Base-by-base conservation (phyloP, 306 rosid genomes). In the barrel medic (Medicago truncatula) region DNA sequence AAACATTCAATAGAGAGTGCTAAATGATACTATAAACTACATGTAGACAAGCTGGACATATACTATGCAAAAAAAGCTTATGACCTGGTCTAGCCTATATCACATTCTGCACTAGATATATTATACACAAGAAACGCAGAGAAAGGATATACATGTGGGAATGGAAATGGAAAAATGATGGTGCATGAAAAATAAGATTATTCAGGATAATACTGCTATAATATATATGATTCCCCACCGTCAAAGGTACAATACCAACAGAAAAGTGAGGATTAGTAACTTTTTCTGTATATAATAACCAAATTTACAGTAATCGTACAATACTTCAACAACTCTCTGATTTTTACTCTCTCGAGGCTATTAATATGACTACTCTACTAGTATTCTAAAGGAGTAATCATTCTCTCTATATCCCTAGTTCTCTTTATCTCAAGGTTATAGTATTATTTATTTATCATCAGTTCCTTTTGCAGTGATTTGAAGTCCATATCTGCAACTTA, bases 261-360 rank as follows among this genome's bases (percentile, higher is more conserved):
- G 4, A 54, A 9, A 11, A 54, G 60, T 17, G 39, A 13, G 9
- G 2, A 60, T 25, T n/a, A 14, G 7, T 8, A 3, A 66, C 71
- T 53, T 71, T 81, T 64, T 76, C 78, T 81, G 78, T 23, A 46
- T 61, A 65, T 44, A 76, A 64, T 21, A 71, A 76, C 74, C 70
- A 70, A 76, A 71, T 46, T 54, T 81, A 64, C 78, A 76, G 81
- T 36, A 64, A 63, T 10, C 49, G 85, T 76, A 76, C 85, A 7
- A 41, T 61, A 69, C 44, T 52, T 75, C 41, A 68, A 40, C 71
- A 41, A 70, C 70, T 28, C 21, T 25, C 54, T 71, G 20, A 36
- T 67, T 58, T 71, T 68, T 18, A 20, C 76, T 74, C 80, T 67
- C 58, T 80, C 65, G 17, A 67, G 71, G 76, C 49, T 56, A 15